phyloP scores from a whole-genome alignment of 2,329 filamentous ascomycete genomes.

The Fusarium veterinarium region DNA sequence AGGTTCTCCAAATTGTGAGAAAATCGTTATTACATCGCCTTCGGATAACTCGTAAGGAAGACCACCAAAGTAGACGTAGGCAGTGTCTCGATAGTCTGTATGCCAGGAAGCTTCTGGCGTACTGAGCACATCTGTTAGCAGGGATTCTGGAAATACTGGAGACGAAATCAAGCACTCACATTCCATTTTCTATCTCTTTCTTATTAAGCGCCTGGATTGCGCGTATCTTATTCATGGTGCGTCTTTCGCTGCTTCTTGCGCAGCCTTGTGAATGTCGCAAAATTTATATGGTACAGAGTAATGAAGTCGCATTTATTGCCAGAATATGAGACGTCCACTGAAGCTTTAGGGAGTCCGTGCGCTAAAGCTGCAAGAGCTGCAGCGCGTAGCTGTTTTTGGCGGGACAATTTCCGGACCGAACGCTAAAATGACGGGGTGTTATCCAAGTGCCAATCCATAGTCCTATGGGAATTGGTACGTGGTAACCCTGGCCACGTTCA shows the following conservation, averaged over 20 bases:
- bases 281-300: background rate
- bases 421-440: constrained; percentile 34
- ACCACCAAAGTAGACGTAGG: constrained; percentile 95
- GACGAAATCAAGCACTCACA: constrained; percentile 63
- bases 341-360: constrained; percentile 33
- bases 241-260: background rate
- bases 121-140: constrained; percentile 57
- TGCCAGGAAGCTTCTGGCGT: constrained; percentile 93
- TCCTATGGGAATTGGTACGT: constrained; percentile 27
- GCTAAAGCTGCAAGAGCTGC: constrained; percentile 26
- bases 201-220: constrained; percentile 94
- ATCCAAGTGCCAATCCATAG: constrained; percentile 16
- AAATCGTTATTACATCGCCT: constrained; percentile 95
- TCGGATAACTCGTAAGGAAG: constrained; percentile 93
- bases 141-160: background rate
- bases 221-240: constrained; percentile 90
- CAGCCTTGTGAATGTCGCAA: background rate
- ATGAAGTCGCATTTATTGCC: constrained; percentile 27
- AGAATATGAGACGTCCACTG: constrained; percentile 26
- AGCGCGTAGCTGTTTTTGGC: constrained; percentile 30
- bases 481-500: constrained; percentile 40
- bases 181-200: constrained; percentile 89
- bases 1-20: constrained; percentile 96
- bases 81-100: constrained; percentile 96
- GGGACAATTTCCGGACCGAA: constrained; percentile 54